Base-by-base conservation (phyloP, 2,329 filamentous ascomycete genomes). In the Hymenoscyphus fructigenus region DNA sequence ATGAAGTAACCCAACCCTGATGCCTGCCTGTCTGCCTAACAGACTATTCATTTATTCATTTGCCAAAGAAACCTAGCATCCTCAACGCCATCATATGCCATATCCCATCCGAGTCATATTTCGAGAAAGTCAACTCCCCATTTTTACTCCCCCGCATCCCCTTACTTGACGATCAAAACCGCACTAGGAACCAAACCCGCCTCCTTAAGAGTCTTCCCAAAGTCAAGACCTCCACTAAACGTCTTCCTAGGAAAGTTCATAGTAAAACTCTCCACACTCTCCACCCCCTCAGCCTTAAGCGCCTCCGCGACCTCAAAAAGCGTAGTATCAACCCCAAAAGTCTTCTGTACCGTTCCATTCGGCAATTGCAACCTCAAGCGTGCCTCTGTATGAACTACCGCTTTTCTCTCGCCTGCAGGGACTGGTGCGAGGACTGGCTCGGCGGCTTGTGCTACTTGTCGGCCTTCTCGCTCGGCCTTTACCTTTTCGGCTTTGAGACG, bases 141-240 rank as follows among this genome's bases (percentile, higher is more conserved):
- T 17, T 23, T 23, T 50, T 50, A 23, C n/a, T 26, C 44, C 41
- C 17, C n/a, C 41, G n/a, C 41, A 41, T 9, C 34, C 47, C 14
- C 47, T 56, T 71, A 88, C 71, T 85, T 84, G 34, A 96, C 87
- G 72, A 96, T 88, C 71, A 99, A 80, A 57, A 92, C 93, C n/a
- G 93, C 93, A 67, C 92, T 97, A 5, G 95, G 95, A 3, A 94
- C 88, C 66, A 97, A 79, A 0, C 93, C 94, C 17, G 94, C 91
- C 78, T 99, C 95, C 80, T 96, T 96, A 63, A 99, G 79, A 5
- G 93, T 95, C 84, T 95, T 90, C 41, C 91, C 91, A 74, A 97
- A 93, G 76, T 96, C 95, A 7, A 85, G 71, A 68, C 82, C 76
- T 23, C 82, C 89, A 77, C 81, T 80, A 69, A 90, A 98, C 0